Evolutionary conservation across 495 filamentous ascomycete genomes (phyloP), one percentile per base, ranked within the genome.

Genomic region (Monascus purpureus): DNA sequence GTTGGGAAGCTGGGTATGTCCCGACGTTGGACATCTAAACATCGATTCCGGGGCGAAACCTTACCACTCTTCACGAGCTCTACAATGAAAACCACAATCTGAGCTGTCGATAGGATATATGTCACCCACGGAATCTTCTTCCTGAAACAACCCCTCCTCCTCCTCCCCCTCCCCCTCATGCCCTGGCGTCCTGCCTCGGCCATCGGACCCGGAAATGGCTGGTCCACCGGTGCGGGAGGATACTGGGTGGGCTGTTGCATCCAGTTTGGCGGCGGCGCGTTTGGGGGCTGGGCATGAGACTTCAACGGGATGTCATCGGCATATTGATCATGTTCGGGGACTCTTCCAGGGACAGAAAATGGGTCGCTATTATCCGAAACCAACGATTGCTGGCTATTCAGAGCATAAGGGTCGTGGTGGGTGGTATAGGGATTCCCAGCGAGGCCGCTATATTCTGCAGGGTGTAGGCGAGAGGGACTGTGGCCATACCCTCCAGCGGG

Each of bases 61-160:
- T 38, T 67, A 85, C 81, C 73, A 51, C 78, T 85, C 49, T 77
- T 82, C 30, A 80, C 76, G 32, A 97, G 53, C 64, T 95, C 84
- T 20, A 64, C 84, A 42, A 95, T 82, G 42, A 97, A 97, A n/a
- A 95, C 84, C 7, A 61, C 62, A 8, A 92, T 55, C 52, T 96
- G 85, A 13, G 83, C 65, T 11, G 73, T 20, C 3, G 85, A 86
- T 25, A 95, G 69, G 24, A 74, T 50, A 51, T 85, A 97, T 6
- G 83, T 80, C 8, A 93, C 75, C 66, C 81, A 86, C 1, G 88
- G 72, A 43, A 86, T 75, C 45, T 65, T 68, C 53, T 73, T 66
- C 8, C 48, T 53, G 29, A 74, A 72, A 40, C 68, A 73, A 0
- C 67, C 60, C 35, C 63, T 56, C 42, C 46, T 43, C 28, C 41